Evolutionary conservation across 1,139 yeast species (phyloP), one percentile per base, ranked within the genome.

Genomic region (Candida sp.): DNA sequence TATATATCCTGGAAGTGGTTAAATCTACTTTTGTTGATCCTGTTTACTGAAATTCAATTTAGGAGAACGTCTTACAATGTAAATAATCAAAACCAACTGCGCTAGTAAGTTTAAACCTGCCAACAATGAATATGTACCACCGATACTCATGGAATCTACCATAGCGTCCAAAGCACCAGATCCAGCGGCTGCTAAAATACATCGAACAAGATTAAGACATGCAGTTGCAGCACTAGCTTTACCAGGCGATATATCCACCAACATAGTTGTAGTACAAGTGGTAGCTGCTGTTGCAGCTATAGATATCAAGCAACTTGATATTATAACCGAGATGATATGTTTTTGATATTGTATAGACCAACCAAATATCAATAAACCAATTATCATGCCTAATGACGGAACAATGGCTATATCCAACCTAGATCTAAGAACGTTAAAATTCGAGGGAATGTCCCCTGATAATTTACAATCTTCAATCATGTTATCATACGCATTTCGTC

Each of bases 41-140:
- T n/a, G n/a, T n/a, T n/a, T n/a, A 15, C 19, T 15, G 19, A 3
- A 15, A 15, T 15, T 15, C 19, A 15, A 15, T 15, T 15, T 15
- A 15, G 12, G 19, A n/a, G 19, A 7, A 32, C 34, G 2, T 12
- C 11, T 11, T 32, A 32, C 2, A 32, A 32, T 32, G 3, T 11
- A 32, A 7, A 32, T 12, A 12, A 32, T 11, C 34, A 32, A 12
- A 2, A 12, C 11, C 11, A 12, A 7, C 19, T 32, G 34, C 6
- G 19, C 12, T 32, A 32, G 7, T 12, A 37, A 9, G 15, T 21
- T 21, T 5, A 68, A 30, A 0, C 61, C 67, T 0, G 70, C 71
- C 53, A 68, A 49, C 21, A 70, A 53, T 0, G 75, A 67, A 46
- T 65, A 70, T 36, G 65, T 56, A 1, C 75, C 73, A 0, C 75